Conservation (phyloP, 78 protist genomes). For the Pelomyxa schiedti region DNA sequence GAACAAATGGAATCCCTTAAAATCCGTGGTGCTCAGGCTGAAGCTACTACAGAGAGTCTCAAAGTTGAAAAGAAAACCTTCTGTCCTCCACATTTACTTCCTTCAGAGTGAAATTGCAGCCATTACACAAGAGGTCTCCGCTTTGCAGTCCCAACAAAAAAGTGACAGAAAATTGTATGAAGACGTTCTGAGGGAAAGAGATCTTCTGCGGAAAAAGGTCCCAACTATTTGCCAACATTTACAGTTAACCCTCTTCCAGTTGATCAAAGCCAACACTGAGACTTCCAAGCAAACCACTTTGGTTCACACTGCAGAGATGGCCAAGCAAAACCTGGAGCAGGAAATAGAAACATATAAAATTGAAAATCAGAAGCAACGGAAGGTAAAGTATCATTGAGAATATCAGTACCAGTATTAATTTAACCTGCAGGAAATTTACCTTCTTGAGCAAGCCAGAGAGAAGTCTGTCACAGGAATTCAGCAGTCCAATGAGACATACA, state of each 20-base stretch:
- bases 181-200: constrained; percentile 33
- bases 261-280: constrained; percentile 5
- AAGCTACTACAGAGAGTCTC: background rate
- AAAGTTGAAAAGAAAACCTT: no score
- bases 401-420: no score
- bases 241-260: no score
- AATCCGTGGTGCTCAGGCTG: constrained; percentile 24
- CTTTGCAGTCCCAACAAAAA: constrained; percentile 9
- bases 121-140: constrained; percentile 22
- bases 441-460: constrained; percentile 56
- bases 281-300: constrained; percentile 7
- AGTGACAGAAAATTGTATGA: constrained; percentile 5
- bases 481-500: constrained; percentile 20
- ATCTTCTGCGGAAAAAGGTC: constrained; percentile 19
- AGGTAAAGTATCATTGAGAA: background rate
- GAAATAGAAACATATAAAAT: constrained; percentile 40
- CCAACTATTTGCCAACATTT: no score
- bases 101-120: background rate
- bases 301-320: constrained; percentile 9
- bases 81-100: no score
- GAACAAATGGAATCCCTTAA: constrained; percentile 19
- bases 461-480: constrained; percentile 28
- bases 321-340: constrained; percentile 25
- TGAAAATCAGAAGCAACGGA: constrained; percentile 21
- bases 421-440: constrained; percentile 12